phyloP scores from a whole-genome alignment of 805 yeast genomes.

The Candida ovalis region DNA sequence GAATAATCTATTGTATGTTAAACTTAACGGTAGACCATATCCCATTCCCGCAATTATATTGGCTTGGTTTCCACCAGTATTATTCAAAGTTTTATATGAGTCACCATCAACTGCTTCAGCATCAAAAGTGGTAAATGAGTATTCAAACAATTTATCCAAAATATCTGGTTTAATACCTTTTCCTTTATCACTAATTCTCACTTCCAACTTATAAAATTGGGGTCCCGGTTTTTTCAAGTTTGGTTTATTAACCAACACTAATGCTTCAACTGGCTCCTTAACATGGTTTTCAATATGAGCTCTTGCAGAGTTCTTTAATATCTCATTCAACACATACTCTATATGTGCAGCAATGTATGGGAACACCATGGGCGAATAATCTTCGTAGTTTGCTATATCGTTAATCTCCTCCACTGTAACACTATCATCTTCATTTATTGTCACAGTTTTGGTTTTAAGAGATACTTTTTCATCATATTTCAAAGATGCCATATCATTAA shows the following conservation, averaged over 20 bases:
- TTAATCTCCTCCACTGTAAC: constrained; percentile 31
- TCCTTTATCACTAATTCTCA: constrained; percentile 82
- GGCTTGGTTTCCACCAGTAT: constrained; percentile 50
- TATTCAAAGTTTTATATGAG: constrained; percentile 56
- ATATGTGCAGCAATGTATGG: constrained; percentile 86
- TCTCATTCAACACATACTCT: constrained; percentile 83
- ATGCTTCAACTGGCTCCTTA: constrained; percentile 42
- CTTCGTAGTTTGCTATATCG: constrained; percentile 24
- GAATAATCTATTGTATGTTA: constrained; percentile 69
- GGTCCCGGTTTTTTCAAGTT: constrained; percentile 22
- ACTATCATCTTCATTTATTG: constrained; percentile 28
- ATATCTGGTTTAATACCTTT: constrained; percentile 77
- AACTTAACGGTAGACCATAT: constrained; percentile 84
- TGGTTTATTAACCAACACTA: constrained; percentile 38
- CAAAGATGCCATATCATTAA: constrained; percentile 76
- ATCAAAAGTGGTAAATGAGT: constrained; percentile 79
- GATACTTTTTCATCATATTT: constrained; percentile 77
- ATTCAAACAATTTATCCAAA: constrained; percentile 71
- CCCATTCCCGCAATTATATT: constrained; percentile 91
- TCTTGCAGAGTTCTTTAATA: constrained; percentile 80
- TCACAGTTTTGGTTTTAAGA: constrained; percentile 45
- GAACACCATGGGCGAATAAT: constrained; percentile 39
- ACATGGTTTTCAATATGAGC: constrained; percentile 76
- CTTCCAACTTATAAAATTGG: constrained; percentile 42
- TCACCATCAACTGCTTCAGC: constrained; percentile 42